Percentiles rank a stretch among this genome's conserved stretches.
Conservation (phyloP, 2,329 filamentous ascomycete genomes). For the Diplocarpon rosae region DNA sequence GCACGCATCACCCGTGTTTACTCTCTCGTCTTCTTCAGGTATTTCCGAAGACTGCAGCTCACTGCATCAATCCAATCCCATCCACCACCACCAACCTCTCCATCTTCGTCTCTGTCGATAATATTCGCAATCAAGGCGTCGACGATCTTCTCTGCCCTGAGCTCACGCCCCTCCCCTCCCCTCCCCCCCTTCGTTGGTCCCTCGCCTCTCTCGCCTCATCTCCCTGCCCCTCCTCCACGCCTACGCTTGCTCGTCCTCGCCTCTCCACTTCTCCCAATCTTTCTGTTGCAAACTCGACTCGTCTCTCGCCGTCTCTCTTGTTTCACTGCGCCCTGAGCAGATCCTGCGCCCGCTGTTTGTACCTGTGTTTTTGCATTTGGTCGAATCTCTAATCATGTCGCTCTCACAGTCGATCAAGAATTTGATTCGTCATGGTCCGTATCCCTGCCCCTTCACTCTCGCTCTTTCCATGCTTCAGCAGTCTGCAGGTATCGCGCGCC, state of each 20-base stretch:
- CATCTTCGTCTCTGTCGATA: too few relatives aligned
- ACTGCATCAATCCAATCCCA: too few relatives aligned
- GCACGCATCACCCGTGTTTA: neutral
- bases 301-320: neutral
- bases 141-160: too few relatives aligned
- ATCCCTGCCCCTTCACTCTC: conserved; percentile 2
- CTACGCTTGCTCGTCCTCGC: neutral
- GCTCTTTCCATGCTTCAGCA: conserved; percentile 2
- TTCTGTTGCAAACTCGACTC: neutral
- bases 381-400: conserved; percentile 37
- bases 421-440: conserved; percentile 81
- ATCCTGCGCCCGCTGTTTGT: neutral
- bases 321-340: neutral
- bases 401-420: conserved; percentile 95
- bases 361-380: neutral
- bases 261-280: neutral
- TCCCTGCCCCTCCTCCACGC: neutral
- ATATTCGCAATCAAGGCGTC: too few relatives aligned
- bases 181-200: neutral
- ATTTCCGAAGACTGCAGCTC: too few relatives aligned
- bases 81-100: too few relatives aligned
- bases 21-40: too few relatives aligned
- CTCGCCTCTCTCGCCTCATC: neutral
- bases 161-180: too few relatives aligned
- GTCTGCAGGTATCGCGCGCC: neutral